A percentile compares a stretch with the other conserved stretches of the same genome.
Conservation (phyloP, 495 filamentous ascomycete species). For the Penicillium samsonianum region DNA sequence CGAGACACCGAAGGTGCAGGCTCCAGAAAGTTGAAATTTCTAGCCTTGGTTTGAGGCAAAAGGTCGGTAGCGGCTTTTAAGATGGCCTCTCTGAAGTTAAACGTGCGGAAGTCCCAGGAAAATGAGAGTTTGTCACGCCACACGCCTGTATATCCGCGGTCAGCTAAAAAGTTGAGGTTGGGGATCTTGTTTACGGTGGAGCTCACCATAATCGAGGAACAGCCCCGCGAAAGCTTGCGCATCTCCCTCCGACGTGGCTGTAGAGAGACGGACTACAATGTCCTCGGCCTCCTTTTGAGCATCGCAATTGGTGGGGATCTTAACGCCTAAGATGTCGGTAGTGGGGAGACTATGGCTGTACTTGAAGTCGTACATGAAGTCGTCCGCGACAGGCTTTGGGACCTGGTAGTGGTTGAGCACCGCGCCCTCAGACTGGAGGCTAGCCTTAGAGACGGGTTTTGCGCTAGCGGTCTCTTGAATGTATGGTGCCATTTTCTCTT, state of each 20-base stretch:
- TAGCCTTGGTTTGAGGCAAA: conserved; percentile 26
- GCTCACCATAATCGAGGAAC: conserved; percentile 28
- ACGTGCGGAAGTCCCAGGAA: conserved; percentile 30
- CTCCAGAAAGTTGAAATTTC: conserved; percentile 24
- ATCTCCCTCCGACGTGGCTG: conserved; percentile 14
- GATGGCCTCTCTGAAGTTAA: conserved; percentile 26
- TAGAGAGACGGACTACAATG: conserved; percentile 19
- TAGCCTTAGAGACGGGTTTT: conserved; percentile 1
- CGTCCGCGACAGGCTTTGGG: conserved; percentile 17
- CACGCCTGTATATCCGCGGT: conserved; percentile 20
- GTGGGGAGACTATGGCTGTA: conserved; percentile 35
- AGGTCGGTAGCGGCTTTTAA: conserved; percentile 28
- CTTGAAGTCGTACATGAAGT: conserved; percentile 37
- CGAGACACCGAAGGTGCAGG: conserved; percentile 23
- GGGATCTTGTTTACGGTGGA: background rate
- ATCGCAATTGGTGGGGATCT: conserved; percentile 23
- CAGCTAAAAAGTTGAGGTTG: conserved; percentile 8
- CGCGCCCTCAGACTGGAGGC: conserved; percentile 1
- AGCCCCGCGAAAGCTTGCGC: conserved; percentile 23
- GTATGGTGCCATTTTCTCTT: conserved; percentile 20
- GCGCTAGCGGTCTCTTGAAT: conserved; percentile 8
- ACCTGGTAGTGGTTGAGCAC: conserved; percentile 15
- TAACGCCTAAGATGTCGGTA: conserved; percentile 16
- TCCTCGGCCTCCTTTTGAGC: conserved; percentile 22
- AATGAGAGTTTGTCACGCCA: conserved; percentile 32